Base-by-base conservation (phyloP, 164 flowering plant genomes). In the Berberis vulgaris region DNA sequence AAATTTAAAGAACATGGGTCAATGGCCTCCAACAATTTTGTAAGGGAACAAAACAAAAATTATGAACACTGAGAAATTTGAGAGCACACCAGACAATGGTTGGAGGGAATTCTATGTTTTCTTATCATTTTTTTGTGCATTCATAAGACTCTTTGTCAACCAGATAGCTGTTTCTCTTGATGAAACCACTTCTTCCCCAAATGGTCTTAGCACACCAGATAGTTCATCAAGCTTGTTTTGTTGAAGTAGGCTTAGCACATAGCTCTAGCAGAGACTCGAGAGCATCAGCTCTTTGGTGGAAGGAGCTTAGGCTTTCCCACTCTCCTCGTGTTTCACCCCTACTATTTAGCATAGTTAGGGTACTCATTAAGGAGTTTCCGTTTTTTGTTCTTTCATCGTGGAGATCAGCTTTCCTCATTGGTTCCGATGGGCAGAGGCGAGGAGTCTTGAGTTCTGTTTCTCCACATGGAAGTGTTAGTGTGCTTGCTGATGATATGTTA, bases 241-340 rank as follows among this genome's bases (percentile, higher is more conserved):
- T 68, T 75, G 74, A 43, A 85, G 87, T 60, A 94, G 41, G 41
- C 59, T 80, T 73, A 26, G 99, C 99, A 69, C 96, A 94, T 45
- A 91, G 69, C 80, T 94, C 99, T 7, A 94, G 90, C 68, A 94
- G 73, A 45, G 91, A 83, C 73, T 94, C 97, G 8, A 94, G 71
- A 38, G 97, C 99, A 71, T 84, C 85, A 3, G 96, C 93, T 65
- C 96, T 84, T 71, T 84, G 84, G 63, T 75, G 86, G 57, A 66
- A 63, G 40, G 70, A 43, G 58, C 76, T 67, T 3, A 77, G 80
- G 54, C 67, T 74, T 43, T 81, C 84, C 73, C 78, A 64, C 1
- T 77, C 79, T 3, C 54, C 60, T 68, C 65, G 73, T 50, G 12
- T 49, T 57, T 77, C 84, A 41, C 26, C 26, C 26, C 74, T 84